A percentile compares a stretch with the other conserved stretches of the same genome.
These are phyloP conservation scores for Hypoxylon perforatum DNA, from an alignment of 495 filamentous ascomycete species.

Conservation along the genomic window DNA sequence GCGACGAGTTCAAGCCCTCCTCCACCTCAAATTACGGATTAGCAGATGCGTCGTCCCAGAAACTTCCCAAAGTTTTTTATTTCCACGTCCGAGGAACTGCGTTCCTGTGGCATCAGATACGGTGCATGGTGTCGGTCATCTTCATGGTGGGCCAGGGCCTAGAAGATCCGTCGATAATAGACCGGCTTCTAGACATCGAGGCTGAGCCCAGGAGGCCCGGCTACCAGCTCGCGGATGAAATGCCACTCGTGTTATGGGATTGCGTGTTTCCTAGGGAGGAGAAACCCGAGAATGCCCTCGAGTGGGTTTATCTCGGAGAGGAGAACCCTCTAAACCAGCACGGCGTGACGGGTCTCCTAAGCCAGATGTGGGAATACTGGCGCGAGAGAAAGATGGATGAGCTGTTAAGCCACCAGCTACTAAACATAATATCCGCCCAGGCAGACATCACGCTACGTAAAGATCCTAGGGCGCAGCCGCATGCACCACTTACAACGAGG, in stretches of 20 bases:
- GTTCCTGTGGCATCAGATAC: constrained; percentile 98
- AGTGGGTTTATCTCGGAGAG: constrained; percentile 81
- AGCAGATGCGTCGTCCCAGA: background rate
- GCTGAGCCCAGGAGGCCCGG: constrained; percentile 77
- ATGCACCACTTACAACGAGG: constrained; percentile 59
- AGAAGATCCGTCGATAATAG: constrained; percentile 77
- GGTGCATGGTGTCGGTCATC: constrained; percentile 86
- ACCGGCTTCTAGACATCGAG: constrained; percentile 75
- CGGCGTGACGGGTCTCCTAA: constrained; percentile 74
- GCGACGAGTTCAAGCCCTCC: constrained; percentile 37
- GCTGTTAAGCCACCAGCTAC: constrained; percentile 73
- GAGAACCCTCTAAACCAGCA: constrained; percentile 62
- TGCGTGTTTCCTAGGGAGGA: constrained; percentile 77
- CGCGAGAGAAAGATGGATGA: constrained; percentile 88
- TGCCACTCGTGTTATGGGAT: constrained; percentile 93
- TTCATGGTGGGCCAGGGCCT: constrained; percentile 93
- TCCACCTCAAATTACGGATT: constrained; percentile 9
- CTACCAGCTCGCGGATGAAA: constrained; percentile 90
- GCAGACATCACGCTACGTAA: constrained; percentile 48
- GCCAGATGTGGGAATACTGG: constrained; percentile 84
- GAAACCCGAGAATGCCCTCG: constrained; percentile 66
- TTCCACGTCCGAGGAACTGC: constrained; percentile 90
- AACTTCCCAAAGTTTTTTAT: constrained; percentile 77
- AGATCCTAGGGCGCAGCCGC: constrained; percentile 26
- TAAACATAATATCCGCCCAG: constrained; percentile 69